A percentile compares a stretch with the other conserved stretches of the same genome.
Conservation (phyloP, 495 filamentous ascomycete species). For the Staphylotrichum tortipilum region DNA sequence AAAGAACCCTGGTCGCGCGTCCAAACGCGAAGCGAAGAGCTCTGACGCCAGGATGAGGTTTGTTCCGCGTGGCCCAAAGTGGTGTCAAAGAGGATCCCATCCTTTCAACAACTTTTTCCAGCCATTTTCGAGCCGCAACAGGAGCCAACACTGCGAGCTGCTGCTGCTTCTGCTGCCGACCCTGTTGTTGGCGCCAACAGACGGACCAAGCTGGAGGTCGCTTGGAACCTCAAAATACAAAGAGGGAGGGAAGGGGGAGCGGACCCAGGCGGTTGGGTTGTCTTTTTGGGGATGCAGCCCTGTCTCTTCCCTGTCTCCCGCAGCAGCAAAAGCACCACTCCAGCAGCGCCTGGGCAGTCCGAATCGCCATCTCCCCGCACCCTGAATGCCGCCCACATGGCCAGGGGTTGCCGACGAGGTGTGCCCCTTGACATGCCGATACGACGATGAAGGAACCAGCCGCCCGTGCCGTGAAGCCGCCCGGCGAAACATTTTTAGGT, state of each 20-base stretch:
- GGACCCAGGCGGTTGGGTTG: slow-evolving; percentile 11
- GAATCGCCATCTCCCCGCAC: too few species aligned
- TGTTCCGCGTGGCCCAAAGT: not conserved
- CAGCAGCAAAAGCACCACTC: too few species aligned
- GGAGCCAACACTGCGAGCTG: too few species aligned
- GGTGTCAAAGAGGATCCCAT: not conserved
- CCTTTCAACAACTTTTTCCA: too few species aligned
- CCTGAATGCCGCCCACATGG: slow-evolving; percentile 4
- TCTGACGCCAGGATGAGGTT: slow-evolving; percentile 12
- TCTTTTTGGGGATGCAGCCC: slow-evolving; percentile 3
- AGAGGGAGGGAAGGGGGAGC: slow-evolving; percentile 7
- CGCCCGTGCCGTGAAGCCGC: not conserved
- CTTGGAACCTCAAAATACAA: too few species aligned
- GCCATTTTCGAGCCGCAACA: too few species aligned
- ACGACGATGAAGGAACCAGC: not conserved
- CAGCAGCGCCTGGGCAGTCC: too few species aligned
- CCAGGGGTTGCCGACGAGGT: not conserved
- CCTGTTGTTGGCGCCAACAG: too few species aligned
- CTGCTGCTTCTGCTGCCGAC: not conserved
- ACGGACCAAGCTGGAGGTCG: too few species aligned
- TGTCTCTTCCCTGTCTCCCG: too few species aligned
- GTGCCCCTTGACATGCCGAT: not conserved
- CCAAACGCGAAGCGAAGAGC: not conserved
- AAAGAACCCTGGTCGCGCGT: slow-evolving; percentile 6
- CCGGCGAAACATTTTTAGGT: not conserved